A percentile compares a stretch with the other conserved stretches of the same genome.
Conservation (phyloP, 2,329 filamentous ascomycete genomes). For the Penicillium paneum region DNA sequence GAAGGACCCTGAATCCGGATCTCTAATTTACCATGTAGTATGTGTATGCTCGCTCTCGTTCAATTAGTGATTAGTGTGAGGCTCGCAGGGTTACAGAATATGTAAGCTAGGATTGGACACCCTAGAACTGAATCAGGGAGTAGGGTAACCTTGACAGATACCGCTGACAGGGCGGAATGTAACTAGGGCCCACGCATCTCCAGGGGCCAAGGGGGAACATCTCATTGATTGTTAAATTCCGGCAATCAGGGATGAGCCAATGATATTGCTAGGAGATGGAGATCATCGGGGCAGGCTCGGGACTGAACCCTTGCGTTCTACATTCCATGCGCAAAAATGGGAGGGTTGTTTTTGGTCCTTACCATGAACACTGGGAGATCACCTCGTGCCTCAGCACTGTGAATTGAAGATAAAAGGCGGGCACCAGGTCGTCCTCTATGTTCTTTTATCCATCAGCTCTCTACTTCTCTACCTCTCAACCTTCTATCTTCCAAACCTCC, state of each 20-base stretch:
- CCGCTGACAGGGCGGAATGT: slow-evolving; percentile 17
- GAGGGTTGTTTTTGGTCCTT: slow-evolving; percentile 13
- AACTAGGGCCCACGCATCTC: slow-evolving; percentile 10
- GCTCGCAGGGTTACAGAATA: not conserved
- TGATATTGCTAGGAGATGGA: slow-evolving; percentile 4
- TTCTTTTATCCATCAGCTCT: slow-evolving; percentile 6
- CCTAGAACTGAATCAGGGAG: not conserved
- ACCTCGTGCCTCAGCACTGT: slow-evolving; percentile 4
- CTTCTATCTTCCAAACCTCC: slow-evolving; percentile 5
- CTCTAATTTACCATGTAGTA: not conserved
- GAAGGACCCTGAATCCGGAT: not conserved
- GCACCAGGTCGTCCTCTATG: not conserved
- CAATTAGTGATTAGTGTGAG: not conserved
- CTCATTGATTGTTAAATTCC: slow-evolving; percentile 17
- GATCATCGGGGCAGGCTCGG: not conserved
- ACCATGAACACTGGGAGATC: not conserved
- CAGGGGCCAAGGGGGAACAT: slow-evolving; percentile 11
- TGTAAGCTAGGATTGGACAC: not conserved
- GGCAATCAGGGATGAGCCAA: slow-evolving; percentile 8
- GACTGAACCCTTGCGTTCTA: slow-evolving; percentile 16
- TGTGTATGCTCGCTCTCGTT: not conserved
- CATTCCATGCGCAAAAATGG: slow-evolving; percentile 20
- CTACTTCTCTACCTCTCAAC: slow-evolving; percentile 8
- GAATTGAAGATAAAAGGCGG: slow-evolving; percentile 23
- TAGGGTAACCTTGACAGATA: slow-evolving; percentile 14